Evolutionary conservation across 2,329 filamentous ascomycete genomes (phyloP).

Genomic region (Colletotrichum falcatum): DNA sequence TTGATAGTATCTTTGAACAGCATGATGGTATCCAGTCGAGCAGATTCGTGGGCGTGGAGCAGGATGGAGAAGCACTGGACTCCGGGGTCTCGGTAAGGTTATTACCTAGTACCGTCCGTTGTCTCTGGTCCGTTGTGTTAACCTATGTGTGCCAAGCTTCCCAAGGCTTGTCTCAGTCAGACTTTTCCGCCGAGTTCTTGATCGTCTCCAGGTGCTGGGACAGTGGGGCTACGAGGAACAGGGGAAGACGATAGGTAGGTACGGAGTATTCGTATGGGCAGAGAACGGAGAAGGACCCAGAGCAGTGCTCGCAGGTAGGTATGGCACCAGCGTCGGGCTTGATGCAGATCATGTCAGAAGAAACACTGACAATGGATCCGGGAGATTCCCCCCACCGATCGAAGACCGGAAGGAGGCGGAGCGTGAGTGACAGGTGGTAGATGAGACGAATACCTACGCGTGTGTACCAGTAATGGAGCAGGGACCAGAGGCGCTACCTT

Average conservation of each 20-base stretch:
- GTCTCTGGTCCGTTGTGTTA: conserved; percentile 17
- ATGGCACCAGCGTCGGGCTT: conserved; percentile 34
- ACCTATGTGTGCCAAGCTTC: conserved; percentile 39
- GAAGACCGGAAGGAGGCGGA: conserved; percentile 45
- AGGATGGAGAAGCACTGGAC: conserved; percentile 8
- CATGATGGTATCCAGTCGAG: no score
- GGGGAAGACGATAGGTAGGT: background rate
- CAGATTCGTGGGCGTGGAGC: conserved; percentile 17
- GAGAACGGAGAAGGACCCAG: background rate
- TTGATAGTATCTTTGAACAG: no score
- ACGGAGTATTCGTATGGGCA: background rate
- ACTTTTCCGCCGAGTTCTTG: conserved; percentile 33
- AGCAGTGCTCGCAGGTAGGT: conserved; percentile 14
- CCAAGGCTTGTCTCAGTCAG: conserved; percentile 32
- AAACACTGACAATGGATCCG: conserved; percentile 41
- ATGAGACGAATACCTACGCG: conserved; percentile 44
- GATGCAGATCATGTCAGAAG: conserved; percentile 43
- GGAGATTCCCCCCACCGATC: conserved; percentile 42
- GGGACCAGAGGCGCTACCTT: conserved; percentile 36
- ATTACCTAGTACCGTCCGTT: conserved; percentile 23
- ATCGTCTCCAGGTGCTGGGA: conserved; percentile 23
- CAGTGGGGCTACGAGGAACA: background rate
- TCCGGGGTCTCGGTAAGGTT: conserved; percentile 29
- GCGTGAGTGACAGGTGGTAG: conserved; percentile 41
- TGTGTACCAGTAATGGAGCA: conserved; percentile 20